These are phyloP conservation scores for Fraxinus cuspidata DNA, from an alignment of 257 asterid species.

Conservation along the genomic window DNA sequence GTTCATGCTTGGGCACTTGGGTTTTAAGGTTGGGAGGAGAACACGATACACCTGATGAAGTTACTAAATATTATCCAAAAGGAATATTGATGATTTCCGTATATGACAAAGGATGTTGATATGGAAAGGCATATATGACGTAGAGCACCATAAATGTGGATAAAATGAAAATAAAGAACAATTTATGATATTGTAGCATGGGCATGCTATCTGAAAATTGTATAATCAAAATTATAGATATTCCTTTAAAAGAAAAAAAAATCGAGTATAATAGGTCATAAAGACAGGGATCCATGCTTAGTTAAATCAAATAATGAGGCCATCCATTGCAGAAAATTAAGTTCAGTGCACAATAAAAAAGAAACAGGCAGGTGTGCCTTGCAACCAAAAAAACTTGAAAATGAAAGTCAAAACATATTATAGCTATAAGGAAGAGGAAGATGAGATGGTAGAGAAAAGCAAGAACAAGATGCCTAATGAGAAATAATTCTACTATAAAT, in stretches of 20 bases:
- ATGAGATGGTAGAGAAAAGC: background rate
- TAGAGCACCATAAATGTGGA: background rate
- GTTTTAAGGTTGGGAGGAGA: slow-evolving; percentile 15
- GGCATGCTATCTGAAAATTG: background rate
- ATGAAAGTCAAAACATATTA: background rate
- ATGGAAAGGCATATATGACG: background rate
- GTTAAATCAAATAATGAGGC: no score
- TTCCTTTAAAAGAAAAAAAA: background rate
- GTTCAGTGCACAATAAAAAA: background rate
- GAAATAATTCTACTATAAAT: background rate
- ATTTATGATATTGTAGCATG: background rate
- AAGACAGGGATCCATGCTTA: background rate
- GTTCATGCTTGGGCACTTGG: background rate
- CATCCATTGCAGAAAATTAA: background rate
- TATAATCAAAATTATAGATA: background rate
- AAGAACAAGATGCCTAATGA: background rate
- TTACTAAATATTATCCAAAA: background rate
- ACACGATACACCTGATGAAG: background rate
- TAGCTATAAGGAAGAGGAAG: background rate
- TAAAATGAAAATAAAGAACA: background rate
- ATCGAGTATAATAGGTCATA: background rate
- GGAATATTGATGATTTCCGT: background rate
- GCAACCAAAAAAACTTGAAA: background rate
- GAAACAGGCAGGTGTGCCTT: background rate
- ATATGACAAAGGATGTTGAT: background rate